A percentile compares a stretch with the other conserved stretches of the same genome.
phyloP scores from a whole-genome alignment of 305 asterid species.

The Fraxinus sp. region DNA sequence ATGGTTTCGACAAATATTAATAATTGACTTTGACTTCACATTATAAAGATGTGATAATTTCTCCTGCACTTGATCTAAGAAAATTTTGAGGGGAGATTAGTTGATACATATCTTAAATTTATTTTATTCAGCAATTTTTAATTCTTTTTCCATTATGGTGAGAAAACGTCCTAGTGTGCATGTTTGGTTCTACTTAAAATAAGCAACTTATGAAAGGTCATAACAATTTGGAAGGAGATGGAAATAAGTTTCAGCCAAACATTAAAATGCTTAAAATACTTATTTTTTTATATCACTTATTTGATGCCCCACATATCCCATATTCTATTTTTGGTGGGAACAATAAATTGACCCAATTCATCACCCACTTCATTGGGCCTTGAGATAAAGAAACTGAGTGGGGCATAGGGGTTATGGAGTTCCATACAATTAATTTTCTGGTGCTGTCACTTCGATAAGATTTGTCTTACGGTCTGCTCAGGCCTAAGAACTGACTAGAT shows the following conservation, averaged over 20 bases:
- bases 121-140: neutral
- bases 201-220: neutral
- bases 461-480: neutral
- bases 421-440: constrained; percentile 2
- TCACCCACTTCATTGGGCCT: neutral
- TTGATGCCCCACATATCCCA: neutral
- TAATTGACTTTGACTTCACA: neutral
- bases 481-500: neutral
- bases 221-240: neutral
- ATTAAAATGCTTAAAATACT: neutral
- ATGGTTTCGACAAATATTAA: neutral
- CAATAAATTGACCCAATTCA: neutral
- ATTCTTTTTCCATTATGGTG: neutral
- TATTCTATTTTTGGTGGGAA: neutral
- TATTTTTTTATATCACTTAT: neutral
- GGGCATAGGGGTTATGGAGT: neutral
- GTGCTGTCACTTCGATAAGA: constrained; percentile 8
- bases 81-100: too few species aligned
- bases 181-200: neutral
- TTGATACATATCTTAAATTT: neutral
- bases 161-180: neutral
- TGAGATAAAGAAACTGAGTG: neutral
- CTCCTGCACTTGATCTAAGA: neutral
- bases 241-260: neutral
- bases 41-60: too few species aligned